Evolutionary conservation across 495 filamentous ascomycete species (phyloP).

Genomic region (Talaromyces borbonicus): DNA sequence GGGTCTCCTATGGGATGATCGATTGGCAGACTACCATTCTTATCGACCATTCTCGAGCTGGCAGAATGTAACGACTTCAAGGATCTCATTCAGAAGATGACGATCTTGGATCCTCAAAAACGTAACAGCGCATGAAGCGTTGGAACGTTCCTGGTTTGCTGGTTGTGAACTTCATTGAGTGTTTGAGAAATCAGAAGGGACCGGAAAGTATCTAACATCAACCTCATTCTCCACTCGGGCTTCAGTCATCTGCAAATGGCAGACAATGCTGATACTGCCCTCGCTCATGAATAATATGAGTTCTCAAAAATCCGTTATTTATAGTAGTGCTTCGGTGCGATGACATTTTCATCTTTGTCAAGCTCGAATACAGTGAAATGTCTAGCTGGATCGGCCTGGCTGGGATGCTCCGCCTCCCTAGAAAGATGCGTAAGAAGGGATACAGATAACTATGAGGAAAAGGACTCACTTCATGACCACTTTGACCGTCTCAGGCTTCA

Average conservation of each 20-base stretch:
- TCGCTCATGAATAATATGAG: not conserved
- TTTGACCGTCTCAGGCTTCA: conserved; percentile 1
- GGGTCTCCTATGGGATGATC: too few species aligned
- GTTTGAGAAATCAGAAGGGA: not conserved
- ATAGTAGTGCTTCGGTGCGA: conserved; percentile 2
- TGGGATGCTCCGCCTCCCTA: conserved; percentile 1
- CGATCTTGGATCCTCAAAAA: conserved; percentile 13
- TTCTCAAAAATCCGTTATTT: not conserved
- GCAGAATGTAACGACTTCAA: conserved; percentile 7
- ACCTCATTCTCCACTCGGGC: not conserved
- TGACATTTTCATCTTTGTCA: conserved; percentile 3
- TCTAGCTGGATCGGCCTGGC: not conserved
- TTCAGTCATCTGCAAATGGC: not conserved
- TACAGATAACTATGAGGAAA: not conserved
- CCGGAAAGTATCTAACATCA: not conserved
- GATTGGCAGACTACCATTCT: too few species aligned
- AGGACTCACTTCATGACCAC: conserved; percentile 1
- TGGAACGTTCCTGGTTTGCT: not conserved
- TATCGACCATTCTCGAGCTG: too few species aligned
- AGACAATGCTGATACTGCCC: not conserved
- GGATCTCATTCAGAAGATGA: conserved; percentile 29
- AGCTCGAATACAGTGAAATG: conserved; percentile 2
- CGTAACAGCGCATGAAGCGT: not conserved
- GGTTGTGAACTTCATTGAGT: not conserved
- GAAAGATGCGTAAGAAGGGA: not conserved